Conservation (phyloP, 108 stramenopile species). For the Schizochytrium sp. region DNA sequence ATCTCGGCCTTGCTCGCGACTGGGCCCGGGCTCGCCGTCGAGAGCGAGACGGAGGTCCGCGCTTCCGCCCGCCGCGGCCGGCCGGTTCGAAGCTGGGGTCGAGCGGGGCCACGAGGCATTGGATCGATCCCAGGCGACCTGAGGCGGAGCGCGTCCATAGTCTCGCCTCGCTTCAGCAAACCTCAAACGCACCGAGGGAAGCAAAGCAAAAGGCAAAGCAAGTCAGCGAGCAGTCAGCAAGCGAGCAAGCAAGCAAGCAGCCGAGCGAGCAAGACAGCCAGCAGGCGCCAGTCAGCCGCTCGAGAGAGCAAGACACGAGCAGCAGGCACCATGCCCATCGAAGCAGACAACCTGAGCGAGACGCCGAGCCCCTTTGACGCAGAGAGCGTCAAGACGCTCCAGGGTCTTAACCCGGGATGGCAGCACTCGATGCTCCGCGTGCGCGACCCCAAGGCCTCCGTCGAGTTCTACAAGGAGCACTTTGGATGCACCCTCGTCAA, state of each 20-base stretch:
- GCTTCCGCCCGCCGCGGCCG: too few species aligned
- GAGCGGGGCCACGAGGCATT: too few species aligned
- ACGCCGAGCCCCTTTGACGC: background rate
- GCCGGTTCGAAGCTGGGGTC: too few species aligned
- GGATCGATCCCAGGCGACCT: too few species aligned
- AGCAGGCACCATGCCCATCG: background rate
- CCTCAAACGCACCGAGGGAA: too few species aligned
- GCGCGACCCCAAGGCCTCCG: conserved; percentile 71
- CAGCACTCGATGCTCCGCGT: conserved; percentile 93
- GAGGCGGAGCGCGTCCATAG: too few species aligned
- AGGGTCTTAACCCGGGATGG: conserved; percentile 57
- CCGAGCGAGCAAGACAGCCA: background rate
- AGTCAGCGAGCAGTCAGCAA: background rate
- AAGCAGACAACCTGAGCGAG: background rate
- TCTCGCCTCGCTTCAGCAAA: too few species aligned
- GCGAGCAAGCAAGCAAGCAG: background rate
- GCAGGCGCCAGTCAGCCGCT: too few species aligned
- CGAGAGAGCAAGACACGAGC: background rate
- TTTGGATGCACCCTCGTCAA: conserved; percentile 64
- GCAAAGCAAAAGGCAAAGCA: background rate
- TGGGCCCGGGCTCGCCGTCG: too few species aligned
- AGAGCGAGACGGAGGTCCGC: too few species aligned
- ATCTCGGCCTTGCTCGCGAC: too few species aligned
- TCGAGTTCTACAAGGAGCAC: conserved; percentile 70
- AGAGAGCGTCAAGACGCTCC: conserved; percentile 34